Conservation (phyloP, 2,329 filamentous ascomycete genomes). For the Aspergillus sp. region DNA sequence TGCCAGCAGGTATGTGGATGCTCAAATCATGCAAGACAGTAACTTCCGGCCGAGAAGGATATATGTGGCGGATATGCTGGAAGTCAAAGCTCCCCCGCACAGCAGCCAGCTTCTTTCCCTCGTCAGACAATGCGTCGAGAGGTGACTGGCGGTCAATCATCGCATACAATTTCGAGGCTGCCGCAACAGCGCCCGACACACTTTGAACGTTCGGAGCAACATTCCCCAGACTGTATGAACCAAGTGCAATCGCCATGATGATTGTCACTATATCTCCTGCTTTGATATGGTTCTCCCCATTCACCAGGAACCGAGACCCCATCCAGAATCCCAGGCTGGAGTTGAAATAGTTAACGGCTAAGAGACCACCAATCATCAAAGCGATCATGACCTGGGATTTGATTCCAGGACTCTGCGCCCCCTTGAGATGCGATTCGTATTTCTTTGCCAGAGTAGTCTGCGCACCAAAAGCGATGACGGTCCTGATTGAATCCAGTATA, state of each 20-base stretch:
- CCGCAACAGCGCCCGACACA: conserved; percentile 44
- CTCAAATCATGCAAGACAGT: conserved; percentile 44
- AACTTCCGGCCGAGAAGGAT: conserved; percentile 45
- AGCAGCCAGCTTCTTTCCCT: conserved; percentile 21
- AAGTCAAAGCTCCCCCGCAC: conserved; percentile 36
- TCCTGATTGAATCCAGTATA: conserved; percentile 49
- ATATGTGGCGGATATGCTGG: conserved; percentile 45
- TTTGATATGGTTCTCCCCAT: conserved; percentile 16
- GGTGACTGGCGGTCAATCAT: conserved; percentile 41
- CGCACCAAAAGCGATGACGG: conserved; percentile 49
- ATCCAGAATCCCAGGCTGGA: conserved; percentile 36
- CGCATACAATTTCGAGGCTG: conserved; percentile 34
- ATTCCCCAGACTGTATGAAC: conserved; percentile 35
- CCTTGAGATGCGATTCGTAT: conserved; percentile 24
- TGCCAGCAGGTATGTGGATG: conserved; percentile 45
- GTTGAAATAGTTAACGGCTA: conserved; percentile 31
- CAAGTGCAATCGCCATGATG: conserved; percentile 32
- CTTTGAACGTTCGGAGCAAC: conserved; percentile 42
- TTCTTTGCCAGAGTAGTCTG: conserved; percentile 23
- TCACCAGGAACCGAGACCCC: conserved; percentile 26
- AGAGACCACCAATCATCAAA: conserved; percentile 27
- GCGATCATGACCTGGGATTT: conserved; percentile 28
- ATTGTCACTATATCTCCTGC: conserved; percentile 28
- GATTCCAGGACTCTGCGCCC: conserved; percentile 23
- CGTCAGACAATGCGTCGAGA: conserved; percentile 34